Evolutionary conservation across 768 basidiomycete genomes (phyloP).

Genomic region (Terana coerulea): DNA sequence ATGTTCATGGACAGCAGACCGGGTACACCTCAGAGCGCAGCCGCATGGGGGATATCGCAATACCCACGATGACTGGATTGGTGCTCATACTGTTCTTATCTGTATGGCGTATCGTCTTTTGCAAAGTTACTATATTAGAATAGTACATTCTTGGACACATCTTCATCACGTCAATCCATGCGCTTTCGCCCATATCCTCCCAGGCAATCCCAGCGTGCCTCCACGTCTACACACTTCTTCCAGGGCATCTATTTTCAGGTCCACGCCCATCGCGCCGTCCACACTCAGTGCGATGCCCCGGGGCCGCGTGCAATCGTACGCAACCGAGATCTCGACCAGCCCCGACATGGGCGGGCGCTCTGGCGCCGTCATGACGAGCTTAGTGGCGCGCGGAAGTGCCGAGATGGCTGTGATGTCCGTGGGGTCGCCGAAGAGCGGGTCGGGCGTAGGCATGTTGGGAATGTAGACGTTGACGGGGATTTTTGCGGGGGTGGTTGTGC

Average conservation of each 20-base stretch:
- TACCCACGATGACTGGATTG: too few relatives aligned
- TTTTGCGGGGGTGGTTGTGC: constrained; percentile 48
- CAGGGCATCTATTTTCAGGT: constrained; percentile 44
- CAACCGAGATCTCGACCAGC: constrained; percentile 59
- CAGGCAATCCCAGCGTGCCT: constrained; percentile 64
- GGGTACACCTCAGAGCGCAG: too few relatives aligned
- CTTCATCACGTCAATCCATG: constrained; percentile 15
- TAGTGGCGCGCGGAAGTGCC: constrained; percentile 2
- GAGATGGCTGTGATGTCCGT: constrained; percentile 27
- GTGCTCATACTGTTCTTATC: too few relatives aligned
- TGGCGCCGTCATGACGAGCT: constrained; percentile 63
- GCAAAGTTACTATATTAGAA: too few relatives aligned
- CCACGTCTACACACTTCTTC: constrained; percentile 74
- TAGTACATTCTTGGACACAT: too few relatives aligned
- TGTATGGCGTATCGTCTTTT: too few relatives aligned
- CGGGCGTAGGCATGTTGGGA: constrained; percentile 32
- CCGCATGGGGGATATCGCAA: too few relatives aligned
- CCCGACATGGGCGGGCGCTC: constrained; percentile 62
- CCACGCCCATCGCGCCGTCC: constrained; percentile 49
- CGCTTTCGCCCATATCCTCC: constrained; percentile 50
- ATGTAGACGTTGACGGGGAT: constrained; percentile 75
- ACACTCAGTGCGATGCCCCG: constrained; percentile 57
- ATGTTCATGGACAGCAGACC: too few relatives aligned
- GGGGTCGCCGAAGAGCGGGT: constrained; percentile 38
- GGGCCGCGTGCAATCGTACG: constrained; percentile 53